phyloP scores from a whole-genome alignment of 805 yeast species.

The Saccharomyces cerevisiae region DNA sequence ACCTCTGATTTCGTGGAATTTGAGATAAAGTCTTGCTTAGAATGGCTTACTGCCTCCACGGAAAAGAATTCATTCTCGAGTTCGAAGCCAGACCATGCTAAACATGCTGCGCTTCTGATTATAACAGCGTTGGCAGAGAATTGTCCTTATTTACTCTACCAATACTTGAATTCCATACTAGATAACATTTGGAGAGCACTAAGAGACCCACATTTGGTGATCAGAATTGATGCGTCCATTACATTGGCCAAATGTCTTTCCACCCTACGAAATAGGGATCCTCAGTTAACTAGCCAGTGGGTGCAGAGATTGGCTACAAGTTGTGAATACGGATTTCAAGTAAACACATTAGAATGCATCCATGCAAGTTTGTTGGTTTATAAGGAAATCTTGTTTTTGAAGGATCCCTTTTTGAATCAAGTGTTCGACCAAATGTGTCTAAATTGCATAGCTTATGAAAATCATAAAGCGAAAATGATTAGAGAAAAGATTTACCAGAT shows the following conservation, averaged over 20 bases:
- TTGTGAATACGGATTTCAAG: slow-evolving; percentile 48
- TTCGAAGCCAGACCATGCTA: slow-evolving; percentile 68
- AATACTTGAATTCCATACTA: slow-evolving; percentile 63
- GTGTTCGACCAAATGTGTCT: slow-evolving; percentile 70
- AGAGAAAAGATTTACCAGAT: slow-evolving; percentile 72
- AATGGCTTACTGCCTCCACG: slow-evolving; percentile 59
- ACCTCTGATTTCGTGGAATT: slow-evolving; percentile 87
- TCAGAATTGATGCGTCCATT: slow-evolving; percentile 73
- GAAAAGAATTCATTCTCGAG: slow-evolving; percentile 16
- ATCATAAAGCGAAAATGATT: slow-evolving; percentile 60
- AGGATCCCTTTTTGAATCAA: slow-evolving; percentile 62
- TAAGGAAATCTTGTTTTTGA: slow-evolving; percentile 60
- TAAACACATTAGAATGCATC: slow-evolving; percentile 47
- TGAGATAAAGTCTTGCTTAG: slow-evolving; percentile 78
- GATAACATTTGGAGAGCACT: slow-evolving; percentile 79
- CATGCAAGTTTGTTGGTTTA: slow-evolving; percentile 78
- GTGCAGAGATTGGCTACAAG: slow-evolving; percentile 56
- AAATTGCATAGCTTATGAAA: slow-evolving; percentile 60
- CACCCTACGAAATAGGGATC: slow-evolving; percentile 70
- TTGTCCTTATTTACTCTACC: slow-evolving; percentile 71
- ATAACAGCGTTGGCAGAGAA: slow-evolving; percentile 72
- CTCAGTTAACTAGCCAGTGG: slow-evolving; percentile 62
- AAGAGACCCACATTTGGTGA: slow-evolving; percentile 59
- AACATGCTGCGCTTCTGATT: slow-evolving; percentile 81
- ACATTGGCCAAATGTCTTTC: slow-evolving; percentile 66